Conservation (phyloP, 2,329 filamentous ascomycete species). For the Venturia aucupariae region DNA sequence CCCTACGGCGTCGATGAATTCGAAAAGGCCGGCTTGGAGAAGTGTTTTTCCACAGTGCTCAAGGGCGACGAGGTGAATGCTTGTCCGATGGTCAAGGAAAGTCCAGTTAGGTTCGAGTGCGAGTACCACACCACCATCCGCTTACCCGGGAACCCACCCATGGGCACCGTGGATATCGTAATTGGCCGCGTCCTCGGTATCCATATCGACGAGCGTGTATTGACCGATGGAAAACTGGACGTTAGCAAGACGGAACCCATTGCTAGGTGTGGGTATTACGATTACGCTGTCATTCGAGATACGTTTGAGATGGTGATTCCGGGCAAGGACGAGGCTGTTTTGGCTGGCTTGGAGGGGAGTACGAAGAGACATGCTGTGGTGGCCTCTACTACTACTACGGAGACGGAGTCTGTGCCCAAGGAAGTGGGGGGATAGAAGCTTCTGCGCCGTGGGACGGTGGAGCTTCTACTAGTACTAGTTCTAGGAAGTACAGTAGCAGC, state of each 20-base stretch:
- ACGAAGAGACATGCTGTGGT: slow-evolving; percentile 19
- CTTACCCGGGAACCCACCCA: slow-evolving; percentile 47
- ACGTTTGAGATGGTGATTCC: slow-evolving; percentile 52
- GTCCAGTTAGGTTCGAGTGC: slow-evolving; percentile 52
- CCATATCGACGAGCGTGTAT: slow-evolving; percentile 45
- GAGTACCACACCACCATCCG: slow-evolving; percentile 46
- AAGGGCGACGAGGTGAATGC: slow-evolving; percentile 18
- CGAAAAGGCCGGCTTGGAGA: slow-evolving; percentile 38
- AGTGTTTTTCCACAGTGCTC: slow-evolving; percentile 29
- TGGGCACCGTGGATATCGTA: slow-evolving; percentile 49
- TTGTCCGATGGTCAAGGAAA: slow-evolving; percentile 44
- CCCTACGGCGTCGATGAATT: slow-evolving; percentile 47
- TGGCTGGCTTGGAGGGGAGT: slow-evolving; percentile 33
- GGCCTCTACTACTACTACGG: not conserved
- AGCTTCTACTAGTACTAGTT: too few species aligned
- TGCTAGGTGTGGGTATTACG: slow-evolving; percentile 50
- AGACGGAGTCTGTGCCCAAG: not conserved
- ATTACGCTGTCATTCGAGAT: slow-evolving; percentile 47
- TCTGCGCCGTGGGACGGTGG: too few species aligned
- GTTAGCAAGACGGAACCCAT: slow-evolving; percentile 49
- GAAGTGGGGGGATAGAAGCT: not conserved
- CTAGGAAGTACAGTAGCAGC: too few species aligned
- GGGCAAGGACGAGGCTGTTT: slow-evolving; percentile 24
- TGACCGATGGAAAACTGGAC: slow-evolving; percentile 49
- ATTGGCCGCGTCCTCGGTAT: slow-evolving; percentile 49